Base-by-base conservation (phyloP, 1,284 basidiomycete genomes). In the Calocybe gambosa region DNA sequence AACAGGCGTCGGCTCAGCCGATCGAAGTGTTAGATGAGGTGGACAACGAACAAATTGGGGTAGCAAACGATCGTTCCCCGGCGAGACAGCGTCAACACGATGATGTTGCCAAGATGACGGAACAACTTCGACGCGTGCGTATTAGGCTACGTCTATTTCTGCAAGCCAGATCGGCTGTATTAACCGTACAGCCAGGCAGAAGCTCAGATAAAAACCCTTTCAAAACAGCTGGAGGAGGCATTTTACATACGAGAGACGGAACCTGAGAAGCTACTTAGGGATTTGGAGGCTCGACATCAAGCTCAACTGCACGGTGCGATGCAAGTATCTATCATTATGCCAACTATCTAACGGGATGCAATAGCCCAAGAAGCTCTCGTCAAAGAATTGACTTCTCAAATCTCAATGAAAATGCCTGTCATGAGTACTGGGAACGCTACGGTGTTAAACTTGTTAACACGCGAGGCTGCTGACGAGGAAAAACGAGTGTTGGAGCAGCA, bases 381-480 rank as follows among this genome's bases (percentile, higher is more conserved):
- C 49, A 65, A 76, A 40, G 75, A 80, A 50, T 66, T 85, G n/a
- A 77, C 71, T 10, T 64, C 67, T 8, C 72, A 78, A 53, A 59
- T 84, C 3, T 66, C 74, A 7, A 71, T 34, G 31, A 66, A 75
- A 36, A 74, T 82, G 50, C 73, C 77, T 1, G 63, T 83, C 18
- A 66, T 76, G 25, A 65, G 66, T 38, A 63, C 72, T 1, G 75
- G 71, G 21, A 73, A 73, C 51, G 68, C 65, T 37, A 71, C 73
- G 0, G 69, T 75, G 5, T 65, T 85, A 23, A 78, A 82, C 51
- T 73, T 89, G 48, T 62, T 89, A 12, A 85, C 84, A 5, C 77
- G 83, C 42, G 84, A 87, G 52, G 76, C 77, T 3, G 85, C 80
- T 5, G 80, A 88, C 46, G 76, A 78, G 49, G 84, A 87, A 64